Base-by-base conservation (phyloP, 805 yeast species). In the baker's yeast (Saccharomyces cerevisiae) region DNA sequence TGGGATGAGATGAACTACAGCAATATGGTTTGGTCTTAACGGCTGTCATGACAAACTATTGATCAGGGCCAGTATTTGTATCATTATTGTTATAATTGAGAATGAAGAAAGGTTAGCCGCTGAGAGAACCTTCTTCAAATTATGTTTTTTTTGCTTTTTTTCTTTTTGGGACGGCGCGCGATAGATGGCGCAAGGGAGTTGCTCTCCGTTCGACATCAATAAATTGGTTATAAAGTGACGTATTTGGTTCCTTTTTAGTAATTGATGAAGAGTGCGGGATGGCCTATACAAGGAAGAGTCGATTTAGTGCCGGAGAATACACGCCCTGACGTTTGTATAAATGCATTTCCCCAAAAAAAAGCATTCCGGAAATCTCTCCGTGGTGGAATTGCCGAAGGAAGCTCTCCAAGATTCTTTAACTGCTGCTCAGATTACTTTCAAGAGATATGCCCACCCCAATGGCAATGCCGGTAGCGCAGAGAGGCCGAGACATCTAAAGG, bases 361-460 rank as follows among this genome's bases (percentile, higher is more conserved):
- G 28, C 30, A 27, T 22, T 22, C 48, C 17, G 43, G 46, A 10
- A 30, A 22, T 11, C 48, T 48, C 17, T 17, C 47, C 8, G 52
- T 48, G 31, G 50, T 51, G 4, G 48, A 46, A 4, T 27, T 55
- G 21, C 54, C 61, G 28, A 63, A 62, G 47, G 55, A 59, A 28
- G 62, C 61, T 5, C 53, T 57, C 47, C 60, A 53, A 26, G 67
- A 63, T 26, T 66, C 70, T 8, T 51, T 66, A 28, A 61, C 58
- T 47, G 70, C 70, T 17, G 70, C 70, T 8, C 70, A 66, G 52
- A 61, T 64, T 2, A 66, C 62, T 10, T 66, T 65, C 52, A 65
- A 65, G 55, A 63, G 61, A 48, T 66, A 66, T 51, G 48, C 57
- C 14, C 55, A 52, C 14, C 43, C 55, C 17, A 54, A 50, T n/a